Evolutionary conservation across 2,329 filamentous ascomycete genomes (phyloP).

Genomic region (Aspergillaceae sp.): DNA sequence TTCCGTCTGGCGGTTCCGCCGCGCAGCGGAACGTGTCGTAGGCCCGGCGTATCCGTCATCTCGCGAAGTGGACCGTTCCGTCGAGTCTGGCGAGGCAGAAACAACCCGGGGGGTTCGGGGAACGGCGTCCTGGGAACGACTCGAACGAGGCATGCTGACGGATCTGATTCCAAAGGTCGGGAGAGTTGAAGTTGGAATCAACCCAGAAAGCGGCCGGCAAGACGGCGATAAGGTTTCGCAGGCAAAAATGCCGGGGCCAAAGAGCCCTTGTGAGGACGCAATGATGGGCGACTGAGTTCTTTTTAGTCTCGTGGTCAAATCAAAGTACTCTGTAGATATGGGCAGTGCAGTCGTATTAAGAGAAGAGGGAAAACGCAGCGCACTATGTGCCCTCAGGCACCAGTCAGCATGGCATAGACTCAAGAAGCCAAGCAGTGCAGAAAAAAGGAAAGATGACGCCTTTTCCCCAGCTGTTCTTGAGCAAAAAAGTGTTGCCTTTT

Average conservation of each 20-base stretch:
- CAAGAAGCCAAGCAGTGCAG: too few species aligned
- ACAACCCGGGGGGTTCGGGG: constrained; percentile 80
- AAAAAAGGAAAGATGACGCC: too few species aligned
- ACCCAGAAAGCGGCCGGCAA: constrained; percentile 17
- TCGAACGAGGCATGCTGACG: constrained; percentile 35
- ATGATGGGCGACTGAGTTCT: constrained; percentile 25
- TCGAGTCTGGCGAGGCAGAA: constrained; percentile 71
- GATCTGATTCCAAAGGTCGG: constrained; percentile 36
- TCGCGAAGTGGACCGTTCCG: constrained; percentile 38
- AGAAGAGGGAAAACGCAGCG: constrained; percentile 9
- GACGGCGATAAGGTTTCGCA: constrained; percentile 10
- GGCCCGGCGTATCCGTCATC: constrained; percentile 61
- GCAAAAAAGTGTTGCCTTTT: too few species aligned
- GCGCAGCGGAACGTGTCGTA: constrained; percentile 64
- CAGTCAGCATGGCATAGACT: constrained; percentile 1
- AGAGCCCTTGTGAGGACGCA: constrained; percentile 19
- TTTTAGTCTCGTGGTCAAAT: not conserved
- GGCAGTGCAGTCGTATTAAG: constrained; percentile 1
- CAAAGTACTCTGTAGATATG: constrained; percentile 1
- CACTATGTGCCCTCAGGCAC: constrained; percentile 9
- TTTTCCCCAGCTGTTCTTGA: too few species aligned
- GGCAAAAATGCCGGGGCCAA: constrained; percentile 17
- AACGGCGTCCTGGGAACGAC: constrained; percentile 46
- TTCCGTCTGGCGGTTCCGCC: constrained; percentile 45
- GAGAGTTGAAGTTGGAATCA: constrained; percentile 34